Conservation (phyloP, 2,329 filamentous ascomycete genomes). For the Pseudocercospora macadamiae region DNA sequence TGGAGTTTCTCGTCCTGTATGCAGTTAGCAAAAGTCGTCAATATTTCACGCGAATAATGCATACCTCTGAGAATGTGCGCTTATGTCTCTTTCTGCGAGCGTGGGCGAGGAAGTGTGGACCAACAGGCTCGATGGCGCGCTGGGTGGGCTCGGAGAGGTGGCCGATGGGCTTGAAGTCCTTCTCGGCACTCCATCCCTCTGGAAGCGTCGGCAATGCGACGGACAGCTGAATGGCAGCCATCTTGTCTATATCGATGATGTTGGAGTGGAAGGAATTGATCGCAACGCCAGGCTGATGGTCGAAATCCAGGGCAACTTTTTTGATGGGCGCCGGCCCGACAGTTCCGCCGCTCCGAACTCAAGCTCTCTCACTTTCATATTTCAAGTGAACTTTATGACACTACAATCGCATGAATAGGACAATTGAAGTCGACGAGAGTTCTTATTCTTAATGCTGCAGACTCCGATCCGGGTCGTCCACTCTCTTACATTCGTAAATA, state of each 20-base stretch:
- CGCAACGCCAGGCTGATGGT: not conserved
- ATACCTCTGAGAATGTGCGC: slow-evolving; percentile 71
- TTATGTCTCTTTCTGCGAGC: slow-evolving; percentile 87
- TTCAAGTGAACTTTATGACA: no score
- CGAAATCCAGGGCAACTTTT: not conserved
- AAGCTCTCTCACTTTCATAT: not conserved
- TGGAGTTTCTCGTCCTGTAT: slow-evolving; percentile 98
- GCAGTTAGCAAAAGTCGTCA: not conserved
- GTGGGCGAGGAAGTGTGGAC: slow-evolving; percentile 91
- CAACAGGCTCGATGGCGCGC: slow-evolving; percentile 92
- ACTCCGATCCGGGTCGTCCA: slow-evolving; percentile 16
- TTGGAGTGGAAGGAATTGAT: no score
- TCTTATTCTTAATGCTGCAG: slow-evolving; percentile 13
- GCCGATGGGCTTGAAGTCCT: slow-evolving; percentile 86
- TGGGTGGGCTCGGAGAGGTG: slow-evolving; percentile 75
- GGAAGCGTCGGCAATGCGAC: slow-evolving; percentile 75
- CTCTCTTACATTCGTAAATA: slow-evolving; percentile 1
- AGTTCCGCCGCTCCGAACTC: not conserved
- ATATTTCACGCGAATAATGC: not conserved
- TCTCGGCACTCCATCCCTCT: slow-evolving; percentile 80
- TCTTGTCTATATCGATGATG: slow-evolving; percentile 42
- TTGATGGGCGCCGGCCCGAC: not conserved
- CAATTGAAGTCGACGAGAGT: not conserved
- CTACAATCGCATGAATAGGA: no score
- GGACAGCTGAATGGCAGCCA: slow-evolving; percentile 67